These are phyloP conservation scores for Omphalotus guepiniiformis DNA, from an alignment of 768 basidiomycete genomes.

Conservation along the genomic window DNA sequence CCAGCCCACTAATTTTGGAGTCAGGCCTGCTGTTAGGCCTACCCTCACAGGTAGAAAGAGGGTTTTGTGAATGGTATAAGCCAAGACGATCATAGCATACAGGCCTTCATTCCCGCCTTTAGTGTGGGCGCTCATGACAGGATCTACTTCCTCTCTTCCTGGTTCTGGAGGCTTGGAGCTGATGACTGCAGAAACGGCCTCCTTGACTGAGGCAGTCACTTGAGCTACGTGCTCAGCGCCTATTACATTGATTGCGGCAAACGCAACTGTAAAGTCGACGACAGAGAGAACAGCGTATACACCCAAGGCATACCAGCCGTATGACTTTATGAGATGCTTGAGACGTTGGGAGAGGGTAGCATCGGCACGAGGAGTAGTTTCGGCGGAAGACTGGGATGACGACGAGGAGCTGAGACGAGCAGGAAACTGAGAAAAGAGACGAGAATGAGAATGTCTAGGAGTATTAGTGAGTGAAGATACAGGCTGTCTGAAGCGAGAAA, in stretches of 20 bases:
- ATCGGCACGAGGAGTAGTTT: constrained; percentile 30
- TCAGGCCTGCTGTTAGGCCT: constrained; percentile 82
- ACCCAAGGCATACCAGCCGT: constrained; percentile 95
- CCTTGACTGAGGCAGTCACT: constrained; percentile 55
- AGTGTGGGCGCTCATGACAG: constrained; percentile 23
- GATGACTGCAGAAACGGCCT: constrained; percentile 38
- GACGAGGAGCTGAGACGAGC: constrained; percentile 42
- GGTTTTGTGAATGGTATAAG: constrained; percentile 96
- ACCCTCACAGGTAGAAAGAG: constrained; percentile 85
- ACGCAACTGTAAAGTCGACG: constrained; percentile 83
- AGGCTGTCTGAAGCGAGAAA: constrained; percentile 31
- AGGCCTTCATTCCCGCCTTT: constrained; percentile 62
- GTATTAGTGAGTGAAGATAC: constrained; percentile 22
- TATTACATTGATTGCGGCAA: constrained; percentile 77
- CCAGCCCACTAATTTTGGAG: constrained; percentile 85
- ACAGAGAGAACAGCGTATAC: constrained; percentile 74
- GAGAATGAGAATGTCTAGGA: constrained; percentile 30
- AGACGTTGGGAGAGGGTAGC: constrained; percentile 65
- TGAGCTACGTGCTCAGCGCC: constrained; percentile 88
- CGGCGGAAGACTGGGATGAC: constrained; percentile 26
- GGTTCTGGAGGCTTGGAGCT: constrained; percentile 58
- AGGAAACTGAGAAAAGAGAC: constrained; percentile 46
- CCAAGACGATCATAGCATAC: constrained; percentile 89
- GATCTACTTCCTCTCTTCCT: constrained; percentile 61
- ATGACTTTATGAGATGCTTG: constrained; percentile 81